A percentile compares a stretch with the other conserved stretches of the same genome.
phyloP scores from a whole-genome alignment of 805 yeast genomes.

The Jamesozyma hellenica region DNA sequence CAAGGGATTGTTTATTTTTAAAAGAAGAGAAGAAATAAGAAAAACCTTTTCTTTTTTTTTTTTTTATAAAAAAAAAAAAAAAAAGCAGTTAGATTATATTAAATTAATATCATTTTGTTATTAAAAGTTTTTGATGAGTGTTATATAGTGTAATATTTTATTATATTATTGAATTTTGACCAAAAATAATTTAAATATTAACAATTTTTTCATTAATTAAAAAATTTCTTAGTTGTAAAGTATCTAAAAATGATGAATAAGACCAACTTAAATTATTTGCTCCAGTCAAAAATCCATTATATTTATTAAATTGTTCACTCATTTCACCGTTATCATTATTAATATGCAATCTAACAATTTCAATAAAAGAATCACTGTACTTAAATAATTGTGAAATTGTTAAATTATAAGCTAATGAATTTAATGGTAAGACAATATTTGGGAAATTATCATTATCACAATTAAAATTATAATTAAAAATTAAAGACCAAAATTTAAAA shows the following conservation, averaged over 20 bases:
- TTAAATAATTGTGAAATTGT: slow-evolving; percentile 38
- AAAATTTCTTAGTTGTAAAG: slow-evolving; percentile 49
- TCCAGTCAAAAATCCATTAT: slow-evolving; percentile 79
- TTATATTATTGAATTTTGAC: too few relatives aligned
- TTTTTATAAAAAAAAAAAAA: too few relatives aligned
- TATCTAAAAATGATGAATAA: slow-evolving; percentile 65
- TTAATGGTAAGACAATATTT: slow-evolving; percentile 12
- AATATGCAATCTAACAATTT: slow-evolving; percentile 47
- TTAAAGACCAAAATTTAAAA: slow-evolving; percentile 21
- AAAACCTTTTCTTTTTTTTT: not conserved
- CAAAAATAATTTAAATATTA: too few relatives aligned
- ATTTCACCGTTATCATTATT: slow-evolving; percentile 52
- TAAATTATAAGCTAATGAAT: slow-evolving; percentile 35
- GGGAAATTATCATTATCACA: not conserved
- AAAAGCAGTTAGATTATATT: too few relatives aligned
- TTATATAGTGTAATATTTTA: too few relatives aligned
- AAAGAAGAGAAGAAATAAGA: not conserved
- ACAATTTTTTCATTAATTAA: too few relatives aligned
- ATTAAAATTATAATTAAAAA: slow-evolving; percentile 5
- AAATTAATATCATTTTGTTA: too few relatives aligned
- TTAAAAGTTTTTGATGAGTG: too few relatives aligned
- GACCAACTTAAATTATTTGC: slow-evolving; percentile 88
- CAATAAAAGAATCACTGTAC: slow-evolving; percentile 61
- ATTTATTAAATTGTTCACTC: slow-evolving; percentile 81
- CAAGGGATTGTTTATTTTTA: slow-evolving; percentile 8